These are phyloP conservation scores for Circinella umbellata DNA, from an alignment of 371 early-diverging fungal species.

Conservation along the genomic window DNA sequence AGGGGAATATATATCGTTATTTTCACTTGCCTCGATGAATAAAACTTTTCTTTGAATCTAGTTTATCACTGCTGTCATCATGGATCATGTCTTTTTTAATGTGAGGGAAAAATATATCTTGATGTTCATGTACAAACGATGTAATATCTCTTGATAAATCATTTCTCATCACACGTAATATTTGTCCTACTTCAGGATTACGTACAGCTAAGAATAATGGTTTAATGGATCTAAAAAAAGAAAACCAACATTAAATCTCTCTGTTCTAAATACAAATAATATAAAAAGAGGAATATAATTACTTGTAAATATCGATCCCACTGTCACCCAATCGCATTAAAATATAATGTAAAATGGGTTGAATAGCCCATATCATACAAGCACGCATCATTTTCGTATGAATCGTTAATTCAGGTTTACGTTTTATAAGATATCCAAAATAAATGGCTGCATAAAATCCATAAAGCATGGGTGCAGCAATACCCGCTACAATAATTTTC, in stretches of 20 bases:
- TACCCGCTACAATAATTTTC: slow-evolving; percentile 88
- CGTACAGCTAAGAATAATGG: slow-evolving; percentile 82
- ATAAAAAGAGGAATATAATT: slow-evolving; percentile 5
- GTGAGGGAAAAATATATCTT: slow-evolving; percentile 14
- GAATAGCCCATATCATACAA: slow-evolving; percentile 53
- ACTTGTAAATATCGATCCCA: slow-evolving; percentile 86
- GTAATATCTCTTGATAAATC: slow-evolving; percentile 41
- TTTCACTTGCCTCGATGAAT: slow-evolving; percentile 6
- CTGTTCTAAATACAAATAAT: too few relatives aligned
- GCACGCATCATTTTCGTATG: slow-evolving; percentile 36
- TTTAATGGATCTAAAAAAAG: slow-evolving; percentile 67
- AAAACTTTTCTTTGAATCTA: neutral
- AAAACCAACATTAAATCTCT: too few relatives aligned
- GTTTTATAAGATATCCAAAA: slow-evolving; percentile 47
- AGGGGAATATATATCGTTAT: too few relatives aligned
- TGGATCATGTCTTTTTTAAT: neutral
- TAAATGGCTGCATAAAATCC: slow-evolving; percentile 65
- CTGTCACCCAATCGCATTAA: slow-evolving; percentile 86
- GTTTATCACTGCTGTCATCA: neutral
- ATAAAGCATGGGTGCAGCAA: slow-evolving; percentile 79
- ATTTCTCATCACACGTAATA: slow-evolving; percentile 36
- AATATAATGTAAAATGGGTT: slow-evolving; percentile 79
- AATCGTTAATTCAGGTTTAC: slow-evolving; percentile 32
- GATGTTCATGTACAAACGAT: slow-evolving; percentile 27
- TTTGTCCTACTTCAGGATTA: slow-evolving; percentile 45